phyloP scores from a whole-genome alignment of 257 asterid species.

The Solanum chaucha region DNA sequence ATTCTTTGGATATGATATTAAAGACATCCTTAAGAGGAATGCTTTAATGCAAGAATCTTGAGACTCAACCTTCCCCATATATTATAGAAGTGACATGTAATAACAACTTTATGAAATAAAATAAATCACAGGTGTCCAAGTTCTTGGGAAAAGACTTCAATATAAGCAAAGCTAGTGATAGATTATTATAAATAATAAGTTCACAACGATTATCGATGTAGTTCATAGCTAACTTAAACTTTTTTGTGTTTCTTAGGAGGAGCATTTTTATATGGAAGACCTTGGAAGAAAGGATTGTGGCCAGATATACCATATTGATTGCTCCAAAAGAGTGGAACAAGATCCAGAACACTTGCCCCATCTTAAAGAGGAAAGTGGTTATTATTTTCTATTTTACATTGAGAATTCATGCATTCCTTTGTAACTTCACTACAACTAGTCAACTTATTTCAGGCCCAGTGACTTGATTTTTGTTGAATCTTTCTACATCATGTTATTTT shows the following conservation, averaged over 20 bases:
- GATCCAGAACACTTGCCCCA: neutral
- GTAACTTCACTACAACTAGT: too few species aligned
- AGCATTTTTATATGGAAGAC: too few species aligned
- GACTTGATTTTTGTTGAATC: too few species aligned
- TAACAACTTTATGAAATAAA: constrained; percentile 45
- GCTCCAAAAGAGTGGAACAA: neutral
- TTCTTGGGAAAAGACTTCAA: constrained; percentile 41
- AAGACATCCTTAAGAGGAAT: constrained; percentile 35
- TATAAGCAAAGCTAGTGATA: neutral
- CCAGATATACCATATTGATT: neutral
- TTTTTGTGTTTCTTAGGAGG: neutral
- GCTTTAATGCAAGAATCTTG: constrained; percentile 20
- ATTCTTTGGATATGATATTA: constrained; percentile 28
- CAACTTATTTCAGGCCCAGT: too few species aligned
- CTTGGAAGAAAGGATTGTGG: neutral
- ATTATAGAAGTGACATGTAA: constrained; percentile 30
- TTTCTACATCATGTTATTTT: too few species aligned
- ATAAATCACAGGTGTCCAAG: constrained; percentile 53
- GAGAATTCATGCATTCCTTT: too few species aligned
- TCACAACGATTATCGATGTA: too few species aligned
- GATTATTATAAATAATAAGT: too few species aligned
- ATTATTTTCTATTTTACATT: too few species aligned
- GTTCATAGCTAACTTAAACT: too few species aligned
- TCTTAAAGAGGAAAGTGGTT: neutral
- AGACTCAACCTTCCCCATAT: constrained; percentile 25